Conservation (phyloP, 495 filamentous ascomycete species). For the Clavariopsis aquatica region DNA sequence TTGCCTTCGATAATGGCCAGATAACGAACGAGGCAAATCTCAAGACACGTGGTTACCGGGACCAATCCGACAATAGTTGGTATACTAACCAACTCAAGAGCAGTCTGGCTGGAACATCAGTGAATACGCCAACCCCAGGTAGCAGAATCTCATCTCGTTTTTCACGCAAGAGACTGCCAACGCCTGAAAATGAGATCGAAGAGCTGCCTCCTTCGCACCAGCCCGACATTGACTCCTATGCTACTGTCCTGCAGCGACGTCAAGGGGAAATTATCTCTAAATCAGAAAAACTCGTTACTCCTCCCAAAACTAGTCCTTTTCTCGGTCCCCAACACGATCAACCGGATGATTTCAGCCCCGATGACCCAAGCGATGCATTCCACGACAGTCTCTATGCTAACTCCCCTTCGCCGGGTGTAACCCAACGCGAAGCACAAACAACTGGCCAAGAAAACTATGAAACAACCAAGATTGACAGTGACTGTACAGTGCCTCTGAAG, state of each 20-base stretch:
- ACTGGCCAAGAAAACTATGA: neutral
- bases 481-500: neutral
- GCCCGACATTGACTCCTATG: slow-evolving; percentile 10
- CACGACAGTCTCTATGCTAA: slow-evolving; percentile 29
- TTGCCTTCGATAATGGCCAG: slow-evolving; percentile 72
- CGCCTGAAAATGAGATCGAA: slow-evolving; percentile 31
- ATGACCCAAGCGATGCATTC: slow-evolving; percentile 4
- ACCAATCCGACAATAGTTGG: slow-evolving; percentile 76
- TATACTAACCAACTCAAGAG: slow-evolving; percentile 70
- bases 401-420: slow-evolving; percentile 5
- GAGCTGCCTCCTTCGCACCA: slow-evolving; percentile 36
- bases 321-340: neutral
- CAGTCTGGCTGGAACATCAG: slow-evolving; percentile 29
- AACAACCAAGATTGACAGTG: neutral
- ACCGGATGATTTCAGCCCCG: neutral
- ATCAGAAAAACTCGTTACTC: slow-evolving; percentile 20
- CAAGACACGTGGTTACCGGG: slow-evolving; percentile 61
- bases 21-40: slow-evolving; percentile 66
- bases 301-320: slow-evolving; percentile 34
- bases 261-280: neutral
- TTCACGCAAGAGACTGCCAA: slow-evolving; percentile 24
- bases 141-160: slow-evolving; percentile 29
- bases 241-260: neutral
- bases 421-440: neutral
- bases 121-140: slow-evolving; percentile 14